These are phyloP conservation scores for Backusella mclennaniae DNA, from an alignment of 192 early-diverging fungal species.

Conservation along the genomic window DNA sequence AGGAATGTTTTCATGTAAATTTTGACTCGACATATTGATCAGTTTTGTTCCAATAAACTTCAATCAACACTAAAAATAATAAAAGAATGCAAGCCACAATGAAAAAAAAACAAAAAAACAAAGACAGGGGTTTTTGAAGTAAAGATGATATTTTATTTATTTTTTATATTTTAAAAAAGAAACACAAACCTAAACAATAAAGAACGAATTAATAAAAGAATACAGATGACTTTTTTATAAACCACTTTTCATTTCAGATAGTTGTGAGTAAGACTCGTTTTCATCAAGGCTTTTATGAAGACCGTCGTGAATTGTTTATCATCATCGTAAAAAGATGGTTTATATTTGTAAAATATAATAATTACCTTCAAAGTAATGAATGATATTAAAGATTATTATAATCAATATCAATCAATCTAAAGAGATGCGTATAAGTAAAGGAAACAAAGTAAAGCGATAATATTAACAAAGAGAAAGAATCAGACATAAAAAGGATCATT, in stretches of 20 bases:
- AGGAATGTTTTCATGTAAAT: too few species aligned
- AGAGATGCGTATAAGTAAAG: not conserved
- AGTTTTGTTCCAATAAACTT: too few species aligned
- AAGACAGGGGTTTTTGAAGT: not conserved
- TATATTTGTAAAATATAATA: not conserved
- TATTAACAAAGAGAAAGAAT: conserved; percentile 17
- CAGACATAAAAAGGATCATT: conserved; percentile 44
- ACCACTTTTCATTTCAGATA: conserved; percentile 10
- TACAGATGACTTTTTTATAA: not conserved
- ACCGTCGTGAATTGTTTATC: conserved; percentile 34
- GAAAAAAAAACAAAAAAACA: not conserved
- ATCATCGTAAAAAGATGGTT: conserved; percentile 4
- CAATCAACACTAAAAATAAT: too few species aligned
- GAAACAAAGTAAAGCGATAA: not conserved
- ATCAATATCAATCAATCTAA: not conserved
- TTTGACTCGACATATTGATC: too few species aligned
- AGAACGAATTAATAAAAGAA: not conserved
- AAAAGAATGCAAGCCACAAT: not conserved
- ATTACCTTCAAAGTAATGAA: not conserved
- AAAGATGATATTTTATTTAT: not conserved
- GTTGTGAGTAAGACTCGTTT: conserved; percentile 9
- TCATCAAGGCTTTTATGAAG: conserved; percentile 25
- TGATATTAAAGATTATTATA: not conserved
- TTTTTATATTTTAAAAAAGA: not conserved
- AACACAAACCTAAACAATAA: not conserved